These are phyloP conservation scores for Elaphomyces granulatus DNA, from an alignment of 495 filamentous ascomycete genomes.

Conservation along the genomic window DNA sequence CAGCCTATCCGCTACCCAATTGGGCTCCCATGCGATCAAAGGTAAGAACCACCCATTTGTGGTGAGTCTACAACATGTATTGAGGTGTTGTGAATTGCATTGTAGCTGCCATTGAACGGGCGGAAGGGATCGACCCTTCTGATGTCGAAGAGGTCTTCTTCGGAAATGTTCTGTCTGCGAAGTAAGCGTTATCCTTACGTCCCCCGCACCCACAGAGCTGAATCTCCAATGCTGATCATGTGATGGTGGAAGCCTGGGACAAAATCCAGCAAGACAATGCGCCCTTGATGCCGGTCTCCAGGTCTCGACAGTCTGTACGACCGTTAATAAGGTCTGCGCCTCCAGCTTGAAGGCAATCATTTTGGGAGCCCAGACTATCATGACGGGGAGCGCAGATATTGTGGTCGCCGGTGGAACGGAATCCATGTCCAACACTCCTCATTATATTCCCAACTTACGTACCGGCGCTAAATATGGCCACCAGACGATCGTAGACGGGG, in stretches of 20 bases:
- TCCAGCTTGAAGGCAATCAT: conserved; percentile 88
- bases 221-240: not conserved
- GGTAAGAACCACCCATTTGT: conserved; percentile 31
- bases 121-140: conserved; percentile 67
- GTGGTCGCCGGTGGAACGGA: conserved; percentile 89
- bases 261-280: conserved; percentile 91
- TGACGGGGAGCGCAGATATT: conserved; percentile 79
- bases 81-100: conserved; percentile 4
- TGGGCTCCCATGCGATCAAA: conserved; percentile 87
- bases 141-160: conserved; percentile 94
- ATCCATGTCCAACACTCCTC: conserved; percentile 96
- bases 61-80: conserved; percentile 4
- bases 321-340: conserved; percentile 97
- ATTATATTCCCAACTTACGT: conserved; percentile 79
- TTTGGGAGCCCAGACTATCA: conserved; percentile 89
- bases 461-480: conserved; percentile 82
- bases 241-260: conserved; percentile 49
- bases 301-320: conserved; percentile 69
- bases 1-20: conserved; percentile 67
- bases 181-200: conserved; percentile 40
- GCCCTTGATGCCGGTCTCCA: conserved; percentile 74
- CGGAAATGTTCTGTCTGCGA: conserved; percentile 92
- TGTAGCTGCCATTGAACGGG: conserved; percentile 69
- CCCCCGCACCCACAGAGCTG: not conserved
- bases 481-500: conserved; percentile 71